These are phyloP conservation scores for Entomortierella parvispora DNA, from an alignment of 192 early-diverging fungal genomes.

Conservation along the genomic window DNA sequence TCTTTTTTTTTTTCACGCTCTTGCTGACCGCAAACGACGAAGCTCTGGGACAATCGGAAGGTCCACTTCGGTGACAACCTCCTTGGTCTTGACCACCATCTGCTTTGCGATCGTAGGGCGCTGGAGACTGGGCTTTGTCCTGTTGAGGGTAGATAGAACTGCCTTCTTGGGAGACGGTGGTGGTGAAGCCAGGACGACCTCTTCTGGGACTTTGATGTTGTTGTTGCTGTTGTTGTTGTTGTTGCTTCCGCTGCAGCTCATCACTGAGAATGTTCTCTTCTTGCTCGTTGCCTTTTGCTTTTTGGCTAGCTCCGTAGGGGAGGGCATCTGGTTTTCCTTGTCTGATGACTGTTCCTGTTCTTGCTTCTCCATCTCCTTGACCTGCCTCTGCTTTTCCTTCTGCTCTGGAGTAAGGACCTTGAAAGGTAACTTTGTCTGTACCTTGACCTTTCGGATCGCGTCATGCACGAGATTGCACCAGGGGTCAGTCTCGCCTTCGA, in stretches of 20 bases:
- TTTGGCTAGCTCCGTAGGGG: slow-evolving; percentile 18
- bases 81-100: not conserved
- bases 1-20: not conserved
- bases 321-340: slow-evolving; percentile 41
- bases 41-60: not conserved
- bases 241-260: not conserved
- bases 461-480: slow-evolving; percentile 59
- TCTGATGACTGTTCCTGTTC: slow-evolving; percentile 34
- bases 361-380: slow-evolving; percentile 15
- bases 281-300: slow-evolving; percentile 20
- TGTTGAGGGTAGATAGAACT: slow-evolving; percentile 1
- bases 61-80: not conserved
- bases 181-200: not conserved
- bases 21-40: slow-evolving; percentile 16
- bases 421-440: slow-evolving; percentile 44
- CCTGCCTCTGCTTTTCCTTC: slow-evolving; percentile 25
- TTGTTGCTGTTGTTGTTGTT: no score
- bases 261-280: slow-evolving; percentile 24
- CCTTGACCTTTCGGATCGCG: slow-evolving; percentile 50
- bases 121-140: not conserved
- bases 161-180: slow-evolving; percentile 12
- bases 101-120: no score
- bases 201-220: slow-evolving; percentile 2
- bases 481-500: slow-evolving; percentile 76
- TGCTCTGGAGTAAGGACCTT: slow-evolving; percentile 28